Conservation (phyloP, 176 grass and related monocot species). For the Olyra latifolia region DNA sequence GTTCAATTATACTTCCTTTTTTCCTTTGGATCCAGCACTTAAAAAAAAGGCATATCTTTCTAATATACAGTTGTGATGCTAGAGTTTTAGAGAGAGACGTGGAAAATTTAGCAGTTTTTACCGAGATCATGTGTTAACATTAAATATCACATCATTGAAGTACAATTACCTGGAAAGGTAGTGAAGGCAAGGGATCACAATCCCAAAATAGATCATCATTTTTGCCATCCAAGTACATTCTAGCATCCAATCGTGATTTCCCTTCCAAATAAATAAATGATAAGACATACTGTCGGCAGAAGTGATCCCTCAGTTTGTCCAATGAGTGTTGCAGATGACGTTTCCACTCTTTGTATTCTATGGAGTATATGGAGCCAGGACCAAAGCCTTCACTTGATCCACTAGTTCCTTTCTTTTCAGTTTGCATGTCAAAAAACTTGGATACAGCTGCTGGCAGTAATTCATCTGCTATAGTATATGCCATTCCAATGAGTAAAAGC, state of each 20-base stretch:
- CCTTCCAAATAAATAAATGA: constrained; percentile 99
- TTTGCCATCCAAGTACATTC: constrained; percentile 85
- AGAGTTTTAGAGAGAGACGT: background rate
- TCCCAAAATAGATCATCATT: constrained; percentile 79
- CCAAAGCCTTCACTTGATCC: constrained; percentile 56
- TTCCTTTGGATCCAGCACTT: background rate
- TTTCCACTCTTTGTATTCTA: constrained; percentile 97
- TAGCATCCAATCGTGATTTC: constrained; percentile 88
- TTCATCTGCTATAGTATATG: constrained; percentile 77
- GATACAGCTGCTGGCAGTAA: constrained; percentile 75
- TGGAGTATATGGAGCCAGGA: constrained; percentile 42
- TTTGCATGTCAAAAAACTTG: constrained; percentile 66
- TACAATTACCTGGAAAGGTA: constrained; percentile 90
- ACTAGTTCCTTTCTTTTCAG: constrained; percentile 67
- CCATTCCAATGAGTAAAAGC: constrained; percentile 72
- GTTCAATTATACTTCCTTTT: background rate
- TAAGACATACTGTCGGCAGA: constrained; percentile 88
- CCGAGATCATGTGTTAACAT: constrained; percentile 21
- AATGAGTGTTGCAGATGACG: constrained; percentile 75
- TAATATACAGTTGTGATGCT: background rate
- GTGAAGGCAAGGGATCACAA: constrained; percentile 73
- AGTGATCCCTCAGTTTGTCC: constrained; percentile 94
- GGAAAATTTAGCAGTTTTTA: constrained; percentile 11
- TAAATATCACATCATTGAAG: constrained; percentile 21
- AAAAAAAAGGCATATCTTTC: background rate